Percentiles rank a stretch among this genome's conserved stretches.
phyloP scores from a whole-genome alignment of 305 asterid genomes.

The Fraxinus platypoda region DNA sequence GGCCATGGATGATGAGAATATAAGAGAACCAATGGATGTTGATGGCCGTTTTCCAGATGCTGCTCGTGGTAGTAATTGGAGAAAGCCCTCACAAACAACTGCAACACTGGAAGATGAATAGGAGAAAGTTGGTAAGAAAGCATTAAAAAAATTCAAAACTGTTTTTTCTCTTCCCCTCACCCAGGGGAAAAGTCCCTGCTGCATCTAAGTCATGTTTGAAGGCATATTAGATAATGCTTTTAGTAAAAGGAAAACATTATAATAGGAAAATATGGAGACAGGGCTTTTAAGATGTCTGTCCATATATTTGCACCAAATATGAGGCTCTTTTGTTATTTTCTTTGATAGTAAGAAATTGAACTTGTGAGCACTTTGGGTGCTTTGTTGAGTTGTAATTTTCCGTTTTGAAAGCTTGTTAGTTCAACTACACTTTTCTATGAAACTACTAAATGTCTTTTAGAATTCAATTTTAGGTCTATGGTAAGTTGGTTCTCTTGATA shows the following conservation, averaged over 20 bases:
- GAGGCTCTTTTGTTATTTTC: not conserved
- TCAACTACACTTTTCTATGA: not conserved
- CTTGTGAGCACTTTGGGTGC: not conserved
- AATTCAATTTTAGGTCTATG: not conserved
- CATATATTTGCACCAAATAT: not conserved
- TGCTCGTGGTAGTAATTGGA: conserved; percentile 60
- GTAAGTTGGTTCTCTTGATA: not conserved
- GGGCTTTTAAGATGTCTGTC: not conserved
- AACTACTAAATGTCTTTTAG: not conserved
- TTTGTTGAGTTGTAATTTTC: not conserved
- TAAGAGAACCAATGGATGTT: conserved; percentile 77
- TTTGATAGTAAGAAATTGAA: not conserved
- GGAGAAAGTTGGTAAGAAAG: conserved; percentile 84
- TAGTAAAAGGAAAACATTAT: not conserved
- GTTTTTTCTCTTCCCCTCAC: not conserved
- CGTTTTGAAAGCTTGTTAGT: not conserved
- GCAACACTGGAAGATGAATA: conserved; percentile 96
- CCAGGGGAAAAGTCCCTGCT: not conserved
- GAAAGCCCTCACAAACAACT: conserved; percentile 77
- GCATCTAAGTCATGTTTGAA: not conserved
- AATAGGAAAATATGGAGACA: not conserved
- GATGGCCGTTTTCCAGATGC: conserved; percentile 77
- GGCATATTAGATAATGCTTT: not conserved
- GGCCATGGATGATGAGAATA: conserved; percentile 85
- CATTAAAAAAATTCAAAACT: not conserved